Base-by-base conservation (phyloP, 2,329 filamentous ascomycete genomes). In the Neofusicoccum laricinum region DNA sequence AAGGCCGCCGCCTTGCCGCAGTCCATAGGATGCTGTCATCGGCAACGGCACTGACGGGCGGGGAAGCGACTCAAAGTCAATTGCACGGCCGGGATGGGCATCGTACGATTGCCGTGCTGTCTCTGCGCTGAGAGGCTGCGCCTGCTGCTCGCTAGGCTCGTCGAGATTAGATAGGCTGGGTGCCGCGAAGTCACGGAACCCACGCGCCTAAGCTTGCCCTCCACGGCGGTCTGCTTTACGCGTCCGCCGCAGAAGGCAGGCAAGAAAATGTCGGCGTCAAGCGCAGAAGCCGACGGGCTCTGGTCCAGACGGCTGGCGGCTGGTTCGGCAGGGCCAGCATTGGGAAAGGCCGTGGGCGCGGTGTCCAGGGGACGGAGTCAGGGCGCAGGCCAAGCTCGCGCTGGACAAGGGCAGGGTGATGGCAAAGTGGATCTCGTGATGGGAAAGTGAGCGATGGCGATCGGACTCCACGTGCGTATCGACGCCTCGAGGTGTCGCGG, bases 381-480 rank as follows among this genome's bases (percentile, higher is more conserved):
- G 55, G 55, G 30, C 30, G 41, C 55, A 59, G 55, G 55, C 41
- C 55, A 46, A 58, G 40, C 40, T 45, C 38, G 41, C 15, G 34
- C 38, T 41, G 30, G 38, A 59, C 58, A 32, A 61, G 58, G 58
- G 58, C 25, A 19, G 34, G 30, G 17, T 38, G 58, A 61, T 61
- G 58, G 58, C 40, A 61, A 61, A 61, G 58, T 49, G 45, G 57
- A 49, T 15, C 32, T 46, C 17, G 45, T 50, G 58, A 61, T 61
- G 58, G 58, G 58, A 61, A 61, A 61, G 58, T 49, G 45, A 41
- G 34, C n/a, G 25, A 50, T 61, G 43, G 58, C 32, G 58, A 61
- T 61, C 58, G 58, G 36, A 14, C 17, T 49, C 50, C 19, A 36
- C 32, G 45, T 40, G 58, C 58, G 43, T 41, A 61, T 61, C 58